These are phyloP conservation scores for Linnemannia zychae DNA, from an alignment of 192 early-diverging fungal genomes.

Conservation along the genomic window DNA sequence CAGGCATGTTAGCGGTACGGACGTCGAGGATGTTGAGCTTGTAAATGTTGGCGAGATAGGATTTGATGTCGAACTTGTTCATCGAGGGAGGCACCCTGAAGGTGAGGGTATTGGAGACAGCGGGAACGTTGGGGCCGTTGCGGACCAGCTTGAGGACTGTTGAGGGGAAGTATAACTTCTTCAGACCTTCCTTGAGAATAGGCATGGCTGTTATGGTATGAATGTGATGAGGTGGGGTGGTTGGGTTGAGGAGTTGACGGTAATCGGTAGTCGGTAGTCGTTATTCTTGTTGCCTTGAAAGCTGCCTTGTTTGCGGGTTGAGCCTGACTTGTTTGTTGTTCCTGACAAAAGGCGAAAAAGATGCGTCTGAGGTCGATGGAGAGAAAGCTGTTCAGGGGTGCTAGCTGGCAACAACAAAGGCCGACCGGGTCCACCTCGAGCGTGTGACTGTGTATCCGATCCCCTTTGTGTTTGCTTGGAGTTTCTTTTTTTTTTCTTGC, in stretches of 20 bases:
- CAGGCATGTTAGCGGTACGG: slow-evolving; percentile 91
- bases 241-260: background rate
- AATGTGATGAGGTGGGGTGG: background rate
- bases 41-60: slow-evolving; percentile 89
- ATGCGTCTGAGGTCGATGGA: slow-evolving; percentile 2
- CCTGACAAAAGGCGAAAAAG: background rate
- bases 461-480: slow-evolving; percentile 6
- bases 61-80: slow-evolving; percentile 96
- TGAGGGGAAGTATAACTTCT: slow-evolving; percentile 90
- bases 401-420: background rate
- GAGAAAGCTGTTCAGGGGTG: background rate
- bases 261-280: background rate
- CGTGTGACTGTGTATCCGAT: background rate
- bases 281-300: slow-evolving; percentile 6
- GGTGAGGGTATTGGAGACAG: slow-evolving; percentile 83
- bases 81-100: slow-evolving; percentile 90
- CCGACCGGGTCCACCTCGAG: background rate
- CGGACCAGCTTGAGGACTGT: slow-evolving; percentile 86
- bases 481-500: slow-evolving; percentile 21
- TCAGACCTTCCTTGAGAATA: slow-evolving; percentile 52
- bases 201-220: slow-evolving; percentile 31
- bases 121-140: slow-evolving; percentile 74
- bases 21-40: slow-evolving; percentile 86
- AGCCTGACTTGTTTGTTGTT: background rate
- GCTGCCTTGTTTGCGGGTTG: background rate